Evolutionary conservation across 2,329 filamentous ascomycete species (phyloP).

Genomic region (Fonsecaea pedrosoi): DNA sequence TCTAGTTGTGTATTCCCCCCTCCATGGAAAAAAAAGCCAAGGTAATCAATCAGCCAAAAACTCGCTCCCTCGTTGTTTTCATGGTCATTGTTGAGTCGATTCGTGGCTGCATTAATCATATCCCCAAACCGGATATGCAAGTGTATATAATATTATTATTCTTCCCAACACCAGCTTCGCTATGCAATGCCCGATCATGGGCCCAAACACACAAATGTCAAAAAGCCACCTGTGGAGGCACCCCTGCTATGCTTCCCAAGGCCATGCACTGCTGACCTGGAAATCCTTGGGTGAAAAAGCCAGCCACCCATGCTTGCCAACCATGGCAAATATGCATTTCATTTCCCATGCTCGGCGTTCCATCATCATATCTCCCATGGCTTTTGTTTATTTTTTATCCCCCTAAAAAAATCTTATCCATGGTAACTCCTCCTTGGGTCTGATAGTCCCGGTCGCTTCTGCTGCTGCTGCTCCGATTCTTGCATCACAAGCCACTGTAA

Average conservation of each 20-base stretch:
- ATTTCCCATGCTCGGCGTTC: conserved; percentile 4
- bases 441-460: conserved; percentile 29
- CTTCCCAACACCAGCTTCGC: background rate
- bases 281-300: background rate
- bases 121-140: background rate
- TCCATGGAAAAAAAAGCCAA: no score
- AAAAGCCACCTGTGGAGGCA: no score
- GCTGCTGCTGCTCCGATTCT: conserved; percentile 10
- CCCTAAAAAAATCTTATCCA: conserved; percentile 13
- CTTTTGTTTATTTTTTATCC: conserved; percentile 3
- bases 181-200: background rate
- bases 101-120: background rate
- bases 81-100: background rate
- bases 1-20: no score
- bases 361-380: background rate
- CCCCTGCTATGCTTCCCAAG: background rate
- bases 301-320: background rate
- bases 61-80: background rate
- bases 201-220: background rate
- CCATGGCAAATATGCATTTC: background rate
- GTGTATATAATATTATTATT: background rate
- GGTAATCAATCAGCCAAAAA: no score
- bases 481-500: conserved; percentile 76
- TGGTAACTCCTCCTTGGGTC: conserved; percentile 36
- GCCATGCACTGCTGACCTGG: conserved; percentile 1